Evolutionary conservation across 495 filamentous ascomycete species (phyloP).

Genomic region (Penicillium odoratum): DNA sequence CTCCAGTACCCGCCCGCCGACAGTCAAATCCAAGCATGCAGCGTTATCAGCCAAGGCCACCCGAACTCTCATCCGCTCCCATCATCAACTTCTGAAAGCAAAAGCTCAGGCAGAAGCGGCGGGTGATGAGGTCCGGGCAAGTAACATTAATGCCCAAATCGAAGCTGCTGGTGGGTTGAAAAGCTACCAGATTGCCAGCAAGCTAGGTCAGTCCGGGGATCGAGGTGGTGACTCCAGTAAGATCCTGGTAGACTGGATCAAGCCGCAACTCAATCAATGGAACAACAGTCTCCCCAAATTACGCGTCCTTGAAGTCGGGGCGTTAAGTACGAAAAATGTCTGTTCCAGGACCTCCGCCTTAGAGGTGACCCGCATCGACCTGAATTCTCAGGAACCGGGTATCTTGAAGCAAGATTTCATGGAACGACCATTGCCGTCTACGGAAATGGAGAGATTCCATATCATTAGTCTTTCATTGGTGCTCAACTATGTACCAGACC

Average conservation of each 20-base stretch:
- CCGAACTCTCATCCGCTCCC: constrained; percentile 75
- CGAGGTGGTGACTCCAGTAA: constrained; percentile 91
- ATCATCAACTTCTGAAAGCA: constrained; percentile 82
- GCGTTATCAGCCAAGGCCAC: constrained; percentile 79
- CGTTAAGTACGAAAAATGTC: constrained; percentile 79
- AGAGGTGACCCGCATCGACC: constrained; percentile 81
- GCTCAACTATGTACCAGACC: constrained; percentile 86
- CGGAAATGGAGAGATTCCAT: constrained; percentile 69
- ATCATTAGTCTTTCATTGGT: constrained; percentile 93
- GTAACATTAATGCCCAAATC: constrained; percentile 60
- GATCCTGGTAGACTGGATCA: constrained; percentile 83
- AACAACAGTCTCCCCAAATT: constrained; percentile 37
- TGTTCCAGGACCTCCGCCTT: constrained; percentile 72
- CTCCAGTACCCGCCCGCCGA: constrained; percentile 70
- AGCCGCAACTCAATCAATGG: constrained; percentile 38
- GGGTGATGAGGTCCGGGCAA: constrained; percentile 58
- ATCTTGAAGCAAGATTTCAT: constrained; percentile 95
- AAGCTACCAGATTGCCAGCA: constrained; percentile 86
- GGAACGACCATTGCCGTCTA: constrained; percentile 70
- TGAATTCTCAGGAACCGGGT: constrained; percentile 77
- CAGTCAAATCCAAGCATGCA: constrained; percentile 46
- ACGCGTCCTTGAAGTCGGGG: constrained; percentile 84
- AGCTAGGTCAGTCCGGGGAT: constrained; percentile 76
- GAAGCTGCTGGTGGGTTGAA: constrained; percentile 72
- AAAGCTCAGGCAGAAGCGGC: constrained; percentile 63